phyloP scores from a whole-genome alignment of 2,329 filamentous ascomycete genomes.

The Dactylellina drechsleri region DNA sequence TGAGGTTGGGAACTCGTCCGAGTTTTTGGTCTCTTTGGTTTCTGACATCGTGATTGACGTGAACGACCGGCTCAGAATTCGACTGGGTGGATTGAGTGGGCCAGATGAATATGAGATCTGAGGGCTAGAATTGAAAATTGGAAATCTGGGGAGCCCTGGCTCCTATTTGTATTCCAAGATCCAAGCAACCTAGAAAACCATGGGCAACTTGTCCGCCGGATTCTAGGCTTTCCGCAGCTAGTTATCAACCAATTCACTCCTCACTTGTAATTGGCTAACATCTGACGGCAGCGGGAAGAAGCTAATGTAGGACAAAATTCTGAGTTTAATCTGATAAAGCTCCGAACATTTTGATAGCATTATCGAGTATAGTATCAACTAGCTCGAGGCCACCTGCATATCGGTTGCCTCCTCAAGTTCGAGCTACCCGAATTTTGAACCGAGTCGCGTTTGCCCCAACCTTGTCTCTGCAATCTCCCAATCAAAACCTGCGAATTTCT shows the following conservation, averaged over 20 bases:
- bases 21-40: conserved; percentile 2
- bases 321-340: neutral
- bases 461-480: neutral
- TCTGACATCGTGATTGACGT: conserved; percentile 7
- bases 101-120: neutral
- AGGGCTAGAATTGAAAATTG: neutral
- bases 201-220: neutral
- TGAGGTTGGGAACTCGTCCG: conserved; percentile 1
- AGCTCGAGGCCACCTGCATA: neutral
- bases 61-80: neutral
- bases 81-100: neutral
- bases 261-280: neutral
- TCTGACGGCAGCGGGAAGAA: neutral
- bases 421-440: conserved; percentile 16
- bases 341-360: neutral
- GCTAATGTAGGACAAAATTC: neutral
- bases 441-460: conserved; percentile 4
- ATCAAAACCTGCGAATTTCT: neutral
- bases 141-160: neutral
- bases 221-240: neutral
- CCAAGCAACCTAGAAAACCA: neutral
- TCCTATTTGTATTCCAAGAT: conserved; percentile 2
- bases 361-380: too few species aligned
- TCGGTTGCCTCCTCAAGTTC: conserved; percentile 9
- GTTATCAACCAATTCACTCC: neutral